Conservation (phyloP, 2,329 filamentous ascomycete genomes). For the Verticillium albo-atrum region DNA sequence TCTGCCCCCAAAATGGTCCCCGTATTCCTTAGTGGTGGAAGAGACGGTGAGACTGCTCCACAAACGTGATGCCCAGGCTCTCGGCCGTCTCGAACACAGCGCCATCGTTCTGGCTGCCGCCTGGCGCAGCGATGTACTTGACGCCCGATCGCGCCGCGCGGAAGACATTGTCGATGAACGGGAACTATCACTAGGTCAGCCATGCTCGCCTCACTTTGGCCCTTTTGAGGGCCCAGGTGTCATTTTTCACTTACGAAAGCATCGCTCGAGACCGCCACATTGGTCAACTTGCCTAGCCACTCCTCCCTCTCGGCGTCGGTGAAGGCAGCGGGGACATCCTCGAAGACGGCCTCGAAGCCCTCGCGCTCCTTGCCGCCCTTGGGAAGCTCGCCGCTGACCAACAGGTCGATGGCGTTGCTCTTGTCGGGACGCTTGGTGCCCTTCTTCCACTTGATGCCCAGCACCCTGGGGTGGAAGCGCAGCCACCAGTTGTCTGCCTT, state of each 20-base stretch:
- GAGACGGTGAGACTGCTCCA: slow-evolving; percentile 88
- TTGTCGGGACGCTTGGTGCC: slow-evolving; percentile 95
- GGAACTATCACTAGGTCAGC: slow-evolving; percentile 60
- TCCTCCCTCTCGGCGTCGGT: slow-evolving; percentile 76
- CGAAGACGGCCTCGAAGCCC: slow-evolving; percentile 84
- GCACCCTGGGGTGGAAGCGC: slow-evolving; percentile 87
- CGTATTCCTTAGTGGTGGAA: slow-evolving; percentile 80
- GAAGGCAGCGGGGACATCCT: slow-evolving; percentile 80
- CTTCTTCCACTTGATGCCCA: slow-evolving; percentile 93
- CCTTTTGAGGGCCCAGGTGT: neutral
- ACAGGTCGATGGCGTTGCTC: slow-evolving; percentile 94
- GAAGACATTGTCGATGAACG: slow-evolving; percentile 98
- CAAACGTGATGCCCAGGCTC: slow-evolving; percentile 87
- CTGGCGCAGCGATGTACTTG: slow-evolving; percentile 94
- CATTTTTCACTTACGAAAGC: slow-evolving; percentile 73
- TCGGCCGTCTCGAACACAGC: slow-evolving; percentile 85
- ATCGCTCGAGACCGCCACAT: slow-evolving; percentile 87
- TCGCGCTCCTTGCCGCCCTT: slow-evolving; percentile 78
- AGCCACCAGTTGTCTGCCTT: slow-evolving; percentile 99
- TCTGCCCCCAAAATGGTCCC: neutral
- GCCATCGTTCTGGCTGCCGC: slow-evolving; percentile 80
- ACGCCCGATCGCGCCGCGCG: slow-evolving; percentile 81
- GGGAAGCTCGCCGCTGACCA: slow-evolving; percentile 87
- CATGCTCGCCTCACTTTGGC: neutral
- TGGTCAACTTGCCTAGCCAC: slow-evolving; percentile 77